A percentile compares a stretch with the other conserved stretches of the same genome.
Conservation (phyloP, 768 basidiomycete species). For the Pleurotus cornucopiae region DNA sequence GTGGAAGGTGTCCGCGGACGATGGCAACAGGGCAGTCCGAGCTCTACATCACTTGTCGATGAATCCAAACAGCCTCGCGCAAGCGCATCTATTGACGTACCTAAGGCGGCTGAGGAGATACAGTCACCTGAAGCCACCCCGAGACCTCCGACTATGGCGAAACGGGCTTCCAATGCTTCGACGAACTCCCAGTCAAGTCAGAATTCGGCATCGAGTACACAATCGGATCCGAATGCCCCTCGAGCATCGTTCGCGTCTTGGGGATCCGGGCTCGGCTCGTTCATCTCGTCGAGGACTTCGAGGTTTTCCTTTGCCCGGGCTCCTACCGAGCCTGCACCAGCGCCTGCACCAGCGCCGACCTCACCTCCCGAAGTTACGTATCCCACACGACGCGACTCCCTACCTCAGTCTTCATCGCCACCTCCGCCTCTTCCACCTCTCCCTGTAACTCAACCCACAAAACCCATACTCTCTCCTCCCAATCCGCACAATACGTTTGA, state of each 20-base stretch:
- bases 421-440: too few relatives aligned
- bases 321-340: background rate
- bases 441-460: background rate
- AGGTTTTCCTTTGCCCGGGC: conserved; percentile 29
- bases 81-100: conserved; percentile 23
- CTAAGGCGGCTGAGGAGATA: background rate
- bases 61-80: conserved; percentile 24
- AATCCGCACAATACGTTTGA: background rate
- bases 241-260: conserved; percentile 32
- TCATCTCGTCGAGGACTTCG: conserved; percentile 36
- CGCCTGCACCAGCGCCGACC: background rate
- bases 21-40: conserved; percentile 39
- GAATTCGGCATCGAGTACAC: conserved; percentile 15
- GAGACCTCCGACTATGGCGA: conserved; percentile 1
- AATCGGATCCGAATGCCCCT: conserved; percentile 5
- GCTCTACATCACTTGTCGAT: conserved; percentile 16
- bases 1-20: conserved; percentile 84
- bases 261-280: conserved; percentile 44
- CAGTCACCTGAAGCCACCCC: conserved; percentile 1
- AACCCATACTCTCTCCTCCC: background rate
- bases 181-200: conserved; percentile 14
- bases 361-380: too few relatives aligned
- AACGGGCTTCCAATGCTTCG: conserved; percentile 11
- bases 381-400: too few relatives aligned
- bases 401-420: too few relatives aligned